Base-by-base conservation (phyloP, 768 basidiomycete species). In the Agaricus subrufescens region DNA sequence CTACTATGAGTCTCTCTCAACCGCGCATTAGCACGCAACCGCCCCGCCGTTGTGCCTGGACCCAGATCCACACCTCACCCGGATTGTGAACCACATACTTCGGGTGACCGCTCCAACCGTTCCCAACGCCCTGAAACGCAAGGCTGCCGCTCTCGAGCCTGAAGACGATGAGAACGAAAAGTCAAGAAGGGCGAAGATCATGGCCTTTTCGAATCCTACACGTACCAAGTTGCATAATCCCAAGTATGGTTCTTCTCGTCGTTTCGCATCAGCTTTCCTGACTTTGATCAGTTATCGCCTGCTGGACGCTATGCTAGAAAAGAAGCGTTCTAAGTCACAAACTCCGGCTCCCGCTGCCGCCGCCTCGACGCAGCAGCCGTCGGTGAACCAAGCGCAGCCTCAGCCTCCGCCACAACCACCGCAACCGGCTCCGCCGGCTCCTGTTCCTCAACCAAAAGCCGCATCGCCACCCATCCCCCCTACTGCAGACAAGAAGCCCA, bases 151-250 rank as follows among this genome's bases (percentile, higher is more conserved):
- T 3, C 70, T 85, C 63, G 86, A 89, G 40, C 82, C 82, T 6
- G 89, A 89, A 61, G 87, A 89, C 55, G 87, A 90, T 54, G 89
- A 90, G 58, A 78, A 81, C 3, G 87, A 90, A 61, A 89, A 83
- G 66, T 84, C 81, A 29, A 82, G 87, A 46, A 79, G 85, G 50
- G 73, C 78, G 23, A 89, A 90, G 75, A 82, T 94, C 53, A 79
- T 89, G 74, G 81, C 87, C 53, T 89, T 85, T 71, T 89, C 90
- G 89, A 82, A 82, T 50, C 87, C 89, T 9, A 73, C 75, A 43
- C 68, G 78, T 60, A 73, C 71, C 58, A 70, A 82, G 65, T 62
- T 74, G 61, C 72, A 79, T 55, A 70, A 73, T 15, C 80, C 84
- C 47, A 83, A 68, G 85, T 86, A 71, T 50, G 66, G 66, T 31